Evolutionary conservation across 2,329 filamentous ascomycete species (phyloP), one percentile per base, ranked within the genome.

Genomic region (Ophiostoma ips): DNA sequence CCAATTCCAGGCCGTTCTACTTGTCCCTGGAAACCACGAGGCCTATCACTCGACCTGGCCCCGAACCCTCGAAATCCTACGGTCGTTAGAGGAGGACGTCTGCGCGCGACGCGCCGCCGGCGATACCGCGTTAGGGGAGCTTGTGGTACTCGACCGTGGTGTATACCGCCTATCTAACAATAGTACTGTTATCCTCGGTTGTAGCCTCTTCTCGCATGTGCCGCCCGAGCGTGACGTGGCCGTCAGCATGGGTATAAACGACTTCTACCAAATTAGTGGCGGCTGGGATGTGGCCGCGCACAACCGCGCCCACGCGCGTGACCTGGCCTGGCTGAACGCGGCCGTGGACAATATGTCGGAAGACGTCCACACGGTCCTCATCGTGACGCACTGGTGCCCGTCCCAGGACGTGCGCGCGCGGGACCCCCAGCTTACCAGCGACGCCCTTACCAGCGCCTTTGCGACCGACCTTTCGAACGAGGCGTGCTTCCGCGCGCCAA

Each of bases 1-100:
- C 2, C 61, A 68, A 7, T 80, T 78, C 55, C 58, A 62, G 5
- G 58, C 63, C 2, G 70, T 80, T 1, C 67, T 80, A 37, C 65
- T 77, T 30, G 64, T 79, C 0, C 59, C 70, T 0, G 75, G 76
- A 0, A 80, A 80, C 55, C 75, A 80, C 57, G 76, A 81, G 57
- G 64, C 73, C 0, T 77, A 72, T 54, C 57, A 61, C 43, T 66
- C 65, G 5, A 62, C 13, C 36, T 72, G 68, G 68, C 38, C 56
- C 2, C 52, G 58, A 0, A 59, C 63, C 0, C 58, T 63, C 30
- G 30, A 43, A 1, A 53, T 55, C 1, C 59, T 72, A 13, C 53
- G 53, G 24, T 50, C 21, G 0, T 68, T 69, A 35, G 62, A 68
- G 33, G n/a, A 59, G 2, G 59, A 65, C 5, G 9, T 52, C 5